phyloP scores from a whole-genome alignment of 1,284 basidiomycete species.

The Fomitopsis pinicola region DNA sequence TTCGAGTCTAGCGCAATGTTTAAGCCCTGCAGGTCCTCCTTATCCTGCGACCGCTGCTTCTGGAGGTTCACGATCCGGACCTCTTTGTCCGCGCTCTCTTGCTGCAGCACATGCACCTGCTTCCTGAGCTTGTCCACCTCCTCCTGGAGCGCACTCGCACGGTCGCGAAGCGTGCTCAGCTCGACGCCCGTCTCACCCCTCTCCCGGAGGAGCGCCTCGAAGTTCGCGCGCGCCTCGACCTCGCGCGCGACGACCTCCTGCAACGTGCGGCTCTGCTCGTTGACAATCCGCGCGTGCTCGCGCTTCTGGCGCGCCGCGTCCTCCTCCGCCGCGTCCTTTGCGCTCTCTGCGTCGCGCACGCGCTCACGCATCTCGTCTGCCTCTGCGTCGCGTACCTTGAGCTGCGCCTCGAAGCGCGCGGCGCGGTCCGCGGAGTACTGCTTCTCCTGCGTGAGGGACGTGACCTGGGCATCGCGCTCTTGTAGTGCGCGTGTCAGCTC shows the following conservation, averaged over 20 bases:
- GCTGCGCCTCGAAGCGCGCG: conserved; percentile 50
- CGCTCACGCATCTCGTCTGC: conserved; percentile 36
- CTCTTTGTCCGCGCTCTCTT: conserved; percentile 81
- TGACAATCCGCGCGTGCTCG: conserved; percentile 47
- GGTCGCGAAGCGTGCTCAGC: conserved; percentile 40
- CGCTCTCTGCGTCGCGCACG: conserved; percentile 36
- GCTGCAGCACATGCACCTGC: conserved; percentile 68
- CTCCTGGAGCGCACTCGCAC: conserved; percentile 47
- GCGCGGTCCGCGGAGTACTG: conserved; percentile 48
- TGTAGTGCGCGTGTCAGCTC: conserved; percentile 45
- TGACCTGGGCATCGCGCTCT: conserved; percentile 52
- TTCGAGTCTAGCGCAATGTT: conserved; percentile 87
- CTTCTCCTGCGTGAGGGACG: conserved; percentile 52
- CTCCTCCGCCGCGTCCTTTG: conserved; percentile 49
- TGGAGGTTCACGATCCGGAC: conserved; percentile 72
- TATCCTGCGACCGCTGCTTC: conserved; percentile 63
- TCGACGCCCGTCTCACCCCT: conserved; percentile 52
- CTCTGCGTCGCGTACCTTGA: conserved; percentile 50
- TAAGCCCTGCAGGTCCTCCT: conserved; percentile 74
- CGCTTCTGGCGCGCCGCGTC: conserved; percentile 49
- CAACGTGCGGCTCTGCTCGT: conserved; percentile 47
- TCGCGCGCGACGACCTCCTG: conserved; percentile 46
- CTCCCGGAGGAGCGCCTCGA: conserved; percentile 45
- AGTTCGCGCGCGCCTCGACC: conserved; percentile 38
- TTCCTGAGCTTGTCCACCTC: conserved; percentile 61